A percentile compares a stretch with the other conserved stretches of the same genome.
Conservation (phyloP, 768 basidiomycete genomes). For the Tylopilus balloui region DNA sequence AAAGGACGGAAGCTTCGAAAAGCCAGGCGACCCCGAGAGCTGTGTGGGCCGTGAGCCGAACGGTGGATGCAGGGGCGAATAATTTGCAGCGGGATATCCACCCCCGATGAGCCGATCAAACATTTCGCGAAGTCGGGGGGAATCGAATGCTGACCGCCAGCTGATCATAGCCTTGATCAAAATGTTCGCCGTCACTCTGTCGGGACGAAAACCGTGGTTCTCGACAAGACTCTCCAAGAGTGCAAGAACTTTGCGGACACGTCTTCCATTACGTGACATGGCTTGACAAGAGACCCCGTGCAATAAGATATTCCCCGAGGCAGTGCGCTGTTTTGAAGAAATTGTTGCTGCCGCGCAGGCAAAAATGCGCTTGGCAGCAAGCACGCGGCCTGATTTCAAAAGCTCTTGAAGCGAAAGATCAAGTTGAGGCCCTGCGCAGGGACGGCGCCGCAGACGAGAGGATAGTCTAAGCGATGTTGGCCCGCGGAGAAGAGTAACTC, state of each 20-base stretch:
- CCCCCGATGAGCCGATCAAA: constrained; percentile 59
- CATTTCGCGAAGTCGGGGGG: constrained; percentile 43
- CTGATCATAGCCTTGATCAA: constrained; percentile 55
- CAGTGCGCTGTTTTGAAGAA: constrained; percentile 34
- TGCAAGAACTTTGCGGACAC: constrained; percentile 40
- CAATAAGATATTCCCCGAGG: constrained; percentile 55
- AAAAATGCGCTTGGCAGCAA: constrained; percentile 44
- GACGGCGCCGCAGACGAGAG: constrained; percentile 12
- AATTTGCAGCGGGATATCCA: constrained; percentile 49
- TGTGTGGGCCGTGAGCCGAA: constrained; percentile 37
- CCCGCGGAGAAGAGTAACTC: constrained; percentile 1
- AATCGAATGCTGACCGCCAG: constrained; percentile 45
- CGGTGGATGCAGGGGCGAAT: constrained; percentile 35
- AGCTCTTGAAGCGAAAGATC: constrained; percentile 22
- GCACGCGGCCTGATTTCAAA: constrained; percentile 34
- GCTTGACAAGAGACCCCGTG: constrained; percentile 37
- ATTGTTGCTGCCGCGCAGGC: constrained; percentile 25
- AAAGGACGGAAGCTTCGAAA: constrained; percentile 38
- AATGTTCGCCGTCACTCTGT: constrained; percentile 69
- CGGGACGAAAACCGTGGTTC: constrained; percentile 50
- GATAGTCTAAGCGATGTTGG: constrained; percentile 14
- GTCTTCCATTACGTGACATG: constrained; percentile 38
- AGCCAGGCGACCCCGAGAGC: constrained; percentile 14
- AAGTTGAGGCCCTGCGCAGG: constrained; percentile 5
- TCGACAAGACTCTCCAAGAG: constrained; percentile 41